Evolutionary conservation across 352 stramenopile species (phyloP), one percentile per base, ranked within the genome.

Genomic region (Peronosclerospora sorghi): DNA sequence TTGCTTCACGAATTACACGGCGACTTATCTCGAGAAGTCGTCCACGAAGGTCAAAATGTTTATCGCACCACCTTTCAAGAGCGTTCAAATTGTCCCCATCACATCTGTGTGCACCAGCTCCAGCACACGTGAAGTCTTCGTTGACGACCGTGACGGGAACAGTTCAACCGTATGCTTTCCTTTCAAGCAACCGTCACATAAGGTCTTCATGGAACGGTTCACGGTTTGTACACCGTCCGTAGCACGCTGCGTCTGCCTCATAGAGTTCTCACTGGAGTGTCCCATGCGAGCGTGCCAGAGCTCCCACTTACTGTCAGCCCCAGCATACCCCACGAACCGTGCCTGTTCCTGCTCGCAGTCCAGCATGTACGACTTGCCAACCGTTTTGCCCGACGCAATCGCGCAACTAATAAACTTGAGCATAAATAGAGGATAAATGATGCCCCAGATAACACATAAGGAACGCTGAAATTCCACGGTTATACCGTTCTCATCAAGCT

Each of bases 101-200:
- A 59, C 34, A 2, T 46, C 48, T 8, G 29, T 45, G 14, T 56
- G 45, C 19, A 47, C 41, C 21, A 47, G 30, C 12, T 47, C 3
- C 27, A 45, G 6, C 12, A 28, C 4, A 7, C n/a, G 8, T 7
- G 21, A 4, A 4, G 37, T 43, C 39, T 51, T 61, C 0, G 34
- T 20, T 20, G 35, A 24, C 19, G 37, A 34, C n/a, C n/a, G n/a
- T n/a, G n/a, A n/a, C n/a, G n/a, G n/a, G n/a, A n/a, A n/a, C n/a
- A n/a, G n/a, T n/a, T 2, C 21, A 18, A 45, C 29, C 20, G 14
- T 28, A 5, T 18, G 32, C 39, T 45, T 36, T 5, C 39, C 27
- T 12, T 36, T 36, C 26, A 53, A 45, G 45, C 53, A 62, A 12
- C 47, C 53, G 0, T 41, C 44, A 18, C 41, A 57, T n/a, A 56